Conservation (phyloP, 495 filamentous ascomycete species). For the Aspergillus panamensis region DNA sequence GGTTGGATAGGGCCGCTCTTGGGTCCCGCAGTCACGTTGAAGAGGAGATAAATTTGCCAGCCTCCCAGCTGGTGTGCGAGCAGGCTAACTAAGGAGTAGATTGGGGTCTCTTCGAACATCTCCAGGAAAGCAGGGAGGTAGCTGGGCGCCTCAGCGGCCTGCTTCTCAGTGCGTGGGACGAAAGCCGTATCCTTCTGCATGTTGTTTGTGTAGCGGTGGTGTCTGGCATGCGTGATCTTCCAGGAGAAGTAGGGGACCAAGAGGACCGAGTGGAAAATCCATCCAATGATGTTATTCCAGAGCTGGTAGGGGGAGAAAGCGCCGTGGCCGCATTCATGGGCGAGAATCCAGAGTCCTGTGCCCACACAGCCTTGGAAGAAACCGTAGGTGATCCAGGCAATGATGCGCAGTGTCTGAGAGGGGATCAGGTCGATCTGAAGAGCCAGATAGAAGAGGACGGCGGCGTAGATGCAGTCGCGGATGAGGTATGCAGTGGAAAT, state of each 20-base stretch:
- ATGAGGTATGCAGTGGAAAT: constrained; percentile 62
- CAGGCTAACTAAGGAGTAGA: constrained; percentile 46
- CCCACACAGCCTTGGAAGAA: constrained; percentile 72
- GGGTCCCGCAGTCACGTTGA: constrained; percentile 52
- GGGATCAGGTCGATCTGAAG: constrained; percentile 25
- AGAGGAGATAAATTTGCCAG: constrained; percentile 54
- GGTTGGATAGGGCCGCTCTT: constrained; percentile 43
- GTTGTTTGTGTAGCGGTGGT: constrained; percentile 63
- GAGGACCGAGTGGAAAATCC: constrained; percentile 61
- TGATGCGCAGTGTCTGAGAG: constrained; percentile 48
- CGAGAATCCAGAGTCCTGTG: constrained; percentile 80
- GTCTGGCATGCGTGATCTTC: constrained; percentile 70
- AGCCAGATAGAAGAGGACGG: constrained; percentile 57
- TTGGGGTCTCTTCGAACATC: constrained; percentile 55
- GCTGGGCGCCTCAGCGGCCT: constrained; percentile 35
- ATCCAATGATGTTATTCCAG: constrained; percentile 65
- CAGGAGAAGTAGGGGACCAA: constrained; percentile 73
- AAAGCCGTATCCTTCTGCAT: constrained; percentile 59
- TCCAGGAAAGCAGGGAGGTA: constrained; percentile 34
- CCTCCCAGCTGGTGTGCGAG: constrained; percentile 53
- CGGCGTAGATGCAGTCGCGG: constrained; percentile 63
- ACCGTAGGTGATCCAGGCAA: constrained; percentile 66
- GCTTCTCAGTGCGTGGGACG: constrained; percentile 48
- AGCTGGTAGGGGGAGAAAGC: constrained; percentile 60
- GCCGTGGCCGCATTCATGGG: constrained; percentile 83